These are phyloP conservation scores for Populus hybrid DNA, from an alignment of 441 rosid species.

Conservation along the genomic window DNA sequence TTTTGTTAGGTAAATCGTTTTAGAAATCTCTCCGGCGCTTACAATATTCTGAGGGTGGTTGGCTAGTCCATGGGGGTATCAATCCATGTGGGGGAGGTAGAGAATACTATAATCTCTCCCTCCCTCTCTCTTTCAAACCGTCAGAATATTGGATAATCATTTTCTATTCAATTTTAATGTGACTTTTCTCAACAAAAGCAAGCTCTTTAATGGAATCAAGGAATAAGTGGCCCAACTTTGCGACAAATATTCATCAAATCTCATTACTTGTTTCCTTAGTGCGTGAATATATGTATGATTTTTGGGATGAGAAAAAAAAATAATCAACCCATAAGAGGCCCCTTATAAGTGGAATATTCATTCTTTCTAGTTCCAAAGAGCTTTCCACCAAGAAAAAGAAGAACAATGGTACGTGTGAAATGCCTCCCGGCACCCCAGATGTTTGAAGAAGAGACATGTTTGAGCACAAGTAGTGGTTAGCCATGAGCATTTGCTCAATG, in stretches of 20 bases:
- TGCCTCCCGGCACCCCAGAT: conserved; percentile 17
- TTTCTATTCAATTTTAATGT: not conserved
- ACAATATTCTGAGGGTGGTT: conserved; percentile 13
- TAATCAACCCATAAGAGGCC: not conserved
- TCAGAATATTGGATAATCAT: not conserved
- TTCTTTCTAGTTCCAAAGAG: not conserved
- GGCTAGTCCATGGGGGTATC: conserved; percentile 25
- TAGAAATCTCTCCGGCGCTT: not conserved
- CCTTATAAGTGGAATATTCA: conserved; percentile 2
- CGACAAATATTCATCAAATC: conserved; percentile 10
- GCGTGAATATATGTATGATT: not conserved
- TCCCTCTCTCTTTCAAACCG: not conserved
- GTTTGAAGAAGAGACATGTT: conserved; percentile 14
- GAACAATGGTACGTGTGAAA: not conserved
- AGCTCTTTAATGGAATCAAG: conserved; percentile 3
- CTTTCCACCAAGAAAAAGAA: not conserved
- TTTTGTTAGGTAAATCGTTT: conserved; percentile 21
- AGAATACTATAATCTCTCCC: conserved; percentile 8
- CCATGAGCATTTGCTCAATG: not conserved
- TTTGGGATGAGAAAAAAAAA: not conserved
- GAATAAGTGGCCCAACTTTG: conserved; percentile 17
- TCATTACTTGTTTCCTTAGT: conserved; percentile 10
- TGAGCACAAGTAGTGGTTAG: conserved; percentile 3
- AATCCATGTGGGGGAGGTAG: conserved; percentile 39
- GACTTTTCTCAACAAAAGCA: not conserved